A percentile compares a stretch with the other conserved stretches of the same genome.
These are phyloP conservation scores for Penicillium coffeae DNA, from an alignment of 495 filamentous ascomycete species.

Conservation along the genomic window DNA sequence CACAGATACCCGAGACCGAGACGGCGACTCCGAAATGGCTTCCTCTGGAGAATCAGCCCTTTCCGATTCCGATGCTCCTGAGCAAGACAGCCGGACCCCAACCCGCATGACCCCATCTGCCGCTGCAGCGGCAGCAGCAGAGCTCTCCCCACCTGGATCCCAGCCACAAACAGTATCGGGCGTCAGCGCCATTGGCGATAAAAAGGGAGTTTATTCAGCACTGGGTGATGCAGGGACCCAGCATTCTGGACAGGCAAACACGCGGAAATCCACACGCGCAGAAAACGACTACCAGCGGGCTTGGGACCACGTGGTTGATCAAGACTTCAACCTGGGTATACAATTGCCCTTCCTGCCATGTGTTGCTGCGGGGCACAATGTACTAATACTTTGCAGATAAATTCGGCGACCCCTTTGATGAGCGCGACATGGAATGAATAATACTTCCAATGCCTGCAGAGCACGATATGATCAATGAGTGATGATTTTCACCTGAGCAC, in stretches of 20 bases:
- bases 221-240: too few species aligned
- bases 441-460: conserved; percentile 33
- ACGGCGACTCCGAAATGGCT: conserved; percentile 58
- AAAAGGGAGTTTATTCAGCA: too few species aligned
- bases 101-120: conserved; percentile 21
- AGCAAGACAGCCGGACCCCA: conserved; percentile 33
- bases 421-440: conserved; percentile 57
- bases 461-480: conserved; percentile 29
- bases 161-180: conserved; percentile 31
- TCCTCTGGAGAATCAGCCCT: conserved; percentile 43
- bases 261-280: not conserved
- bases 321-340: conserved; percentile 46
- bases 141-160: conserved; percentile 55
- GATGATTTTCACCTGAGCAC: conserved; percentile 11
- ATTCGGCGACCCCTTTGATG: conserved; percentile 58
- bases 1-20: conserved; percentile 36
- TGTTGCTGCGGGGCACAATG: not conserved
- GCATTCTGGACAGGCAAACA: too few species aligned
- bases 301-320: conserved; percentile 45
- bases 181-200: too few species aligned
- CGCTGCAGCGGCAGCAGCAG: conserved; percentile 23
- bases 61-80: conserved; percentile 23
- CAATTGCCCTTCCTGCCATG: not conserved
- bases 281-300: conserved; percentile 49
- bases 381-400: conserved; percentile 31